Evolutionary conservation across 805 yeast genomes (phyloP), one percentile per base, ranked within the genome.

Genomic region (Hanseniaspora nectarophila): DNA sequence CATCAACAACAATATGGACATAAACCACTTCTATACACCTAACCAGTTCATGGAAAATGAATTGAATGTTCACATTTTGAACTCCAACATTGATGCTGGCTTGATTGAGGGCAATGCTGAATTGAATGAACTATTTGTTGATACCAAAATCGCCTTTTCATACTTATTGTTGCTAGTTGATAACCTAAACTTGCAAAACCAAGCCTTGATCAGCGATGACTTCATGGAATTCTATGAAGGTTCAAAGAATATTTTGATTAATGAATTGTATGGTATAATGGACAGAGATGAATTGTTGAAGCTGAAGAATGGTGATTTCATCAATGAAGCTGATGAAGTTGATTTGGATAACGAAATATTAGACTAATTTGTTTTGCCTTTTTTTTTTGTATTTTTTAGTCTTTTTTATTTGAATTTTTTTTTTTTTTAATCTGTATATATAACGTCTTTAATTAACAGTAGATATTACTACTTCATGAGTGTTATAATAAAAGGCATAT

Each of bases 211-310:
- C 56, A 68, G 66, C 68, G 51, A 45, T 20, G 43, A 28, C 12
- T 45, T 35, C 43, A 20, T 35, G 15, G 54, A 52, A 42, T 37
- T 38, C n/a, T 26, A 40, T 21, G 78, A 75, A 9, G 68, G 77
- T 15, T 84, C 82, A 51, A 73, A 72, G 6, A 94, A 84, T 61
- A 62, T 87, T 50, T 56, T 65, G 7, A 65, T 81, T 53, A 57
- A 64, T 4, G 76, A 73, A 54, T 64, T 84, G 35, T 94, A 90
- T 2, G 88, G 86, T 10, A 77, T 77, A 1, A 59, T 71, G 23
- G 77, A 67, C 65, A 44, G 56, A 16, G 44, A 56, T 16, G 65
- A 63, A 43, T 51, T 66, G 35, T 56, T 61, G 48, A 58, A 52
- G 58, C 59, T 57, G 55, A 64, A 55, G 60, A 67, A 61, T 39